Evolutionary conservation across 768 basidiomycete species (phyloP).

Genomic region (Inosperma sp.): DNA sequence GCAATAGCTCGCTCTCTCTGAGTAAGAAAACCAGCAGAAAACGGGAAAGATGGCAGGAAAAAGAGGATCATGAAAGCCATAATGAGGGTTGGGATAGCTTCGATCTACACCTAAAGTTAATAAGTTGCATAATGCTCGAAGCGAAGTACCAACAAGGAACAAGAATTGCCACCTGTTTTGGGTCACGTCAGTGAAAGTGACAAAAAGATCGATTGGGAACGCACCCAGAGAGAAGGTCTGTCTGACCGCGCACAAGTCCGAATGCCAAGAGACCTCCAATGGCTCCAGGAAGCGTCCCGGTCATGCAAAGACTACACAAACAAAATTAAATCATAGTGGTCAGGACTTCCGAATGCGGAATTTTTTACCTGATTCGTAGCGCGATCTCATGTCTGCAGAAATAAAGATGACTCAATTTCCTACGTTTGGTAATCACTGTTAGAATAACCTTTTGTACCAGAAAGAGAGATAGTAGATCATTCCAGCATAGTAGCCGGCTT

Average conservation of each 20-base stretch:
- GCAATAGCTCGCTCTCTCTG: slow-evolving; percentile 52
- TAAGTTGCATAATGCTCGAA: not conserved
- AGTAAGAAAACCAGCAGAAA: slow-evolving; percentile 47
- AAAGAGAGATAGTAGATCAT: slow-evolving; percentile 61
- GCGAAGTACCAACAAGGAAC: slow-evolving; percentile 38
- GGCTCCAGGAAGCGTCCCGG: slow-evolving; percentile 52
- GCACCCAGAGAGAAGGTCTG: slow-evolving; percentile 27
- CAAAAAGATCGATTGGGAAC: not conserved
- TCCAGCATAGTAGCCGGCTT: slow-evolving; percentile 56
- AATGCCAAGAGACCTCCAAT: slow-evolving; percentile 56
- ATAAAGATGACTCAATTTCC: not conserved
- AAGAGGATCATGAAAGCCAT: slow-evolving; percentile 47
- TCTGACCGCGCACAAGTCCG: slow-evolving; percentile 49
- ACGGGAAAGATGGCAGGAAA: slow-evolving; percentile 54
- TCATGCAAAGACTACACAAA: slow-evolving; percentile 47
- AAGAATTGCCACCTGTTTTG: slow-evolving; percentile 52
- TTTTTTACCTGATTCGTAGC: slow-evolving; percentile 41
- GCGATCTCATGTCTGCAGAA: slow-evolving; percentile 44
- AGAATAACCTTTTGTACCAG: slow-evolving; percentile 44
- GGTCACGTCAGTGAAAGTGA: not conserved
- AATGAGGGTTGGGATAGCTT: slow-evolving; percentile 51
- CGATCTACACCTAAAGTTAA: slow-evolving; percentile 34
- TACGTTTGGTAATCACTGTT: not conserved
- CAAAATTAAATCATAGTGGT: not conserved
- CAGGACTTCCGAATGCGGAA: not conserved